phyloP scores from a whole-genome alignment of 768 basidiomycete species.

The Hortiboletus campestris region DNA sequence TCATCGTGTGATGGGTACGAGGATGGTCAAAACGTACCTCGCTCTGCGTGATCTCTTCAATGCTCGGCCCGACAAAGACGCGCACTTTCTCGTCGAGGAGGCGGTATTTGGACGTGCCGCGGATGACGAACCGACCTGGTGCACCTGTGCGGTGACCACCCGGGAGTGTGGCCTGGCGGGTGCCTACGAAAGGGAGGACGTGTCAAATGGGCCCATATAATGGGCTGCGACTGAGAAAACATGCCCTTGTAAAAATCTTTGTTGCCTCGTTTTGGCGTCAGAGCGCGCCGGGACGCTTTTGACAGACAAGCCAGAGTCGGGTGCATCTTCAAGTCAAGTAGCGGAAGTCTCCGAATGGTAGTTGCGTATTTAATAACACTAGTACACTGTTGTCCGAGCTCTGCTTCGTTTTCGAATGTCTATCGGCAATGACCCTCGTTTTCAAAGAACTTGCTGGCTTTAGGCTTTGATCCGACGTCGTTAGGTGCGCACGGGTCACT shows the following conservation, averaged over 20 bases:
- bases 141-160: slow-evolving; percentile 86
- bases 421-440: too few relatives aligned
- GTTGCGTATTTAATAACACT: too few relatives aligned
- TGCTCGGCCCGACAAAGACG: slow-evolving; percentile 77
- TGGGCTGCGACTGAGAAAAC: slow-evolving; percentile 1
- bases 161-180: slow-evolving; percentile 77
- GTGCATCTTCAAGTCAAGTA: slow-evolving; percentile 45
- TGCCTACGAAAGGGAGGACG: slow-evolving; percentile 50
- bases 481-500: too few relatives aligned
- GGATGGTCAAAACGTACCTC: slow-evolving; percentile 41
- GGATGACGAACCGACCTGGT: slow-evolving; percentile 78
- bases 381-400: too few relatives aligned
- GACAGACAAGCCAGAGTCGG: slow-evolving; percentile 67
- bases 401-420: too few relatives aligned
- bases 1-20: neutral
- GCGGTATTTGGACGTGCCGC: slow-evolving; percentile 77
- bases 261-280: slow-evolving; percentile 86
- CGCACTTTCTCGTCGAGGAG: slow-evolving; percentile 81
- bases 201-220: neutral
- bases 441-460: too few relatives aligned
- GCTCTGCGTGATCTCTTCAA: slow-evolving; percentile 57
- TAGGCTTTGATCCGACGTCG: too few relatives aligned
- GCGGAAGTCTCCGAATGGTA: too few relatives aligned
- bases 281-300: slow-evolving; percentile 79
- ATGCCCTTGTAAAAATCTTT: slow-evolving; percentile 96